Base-by-base conservation (phyloP, 352 stramenopile genomes). In the Peronospora destructor region DNA sequence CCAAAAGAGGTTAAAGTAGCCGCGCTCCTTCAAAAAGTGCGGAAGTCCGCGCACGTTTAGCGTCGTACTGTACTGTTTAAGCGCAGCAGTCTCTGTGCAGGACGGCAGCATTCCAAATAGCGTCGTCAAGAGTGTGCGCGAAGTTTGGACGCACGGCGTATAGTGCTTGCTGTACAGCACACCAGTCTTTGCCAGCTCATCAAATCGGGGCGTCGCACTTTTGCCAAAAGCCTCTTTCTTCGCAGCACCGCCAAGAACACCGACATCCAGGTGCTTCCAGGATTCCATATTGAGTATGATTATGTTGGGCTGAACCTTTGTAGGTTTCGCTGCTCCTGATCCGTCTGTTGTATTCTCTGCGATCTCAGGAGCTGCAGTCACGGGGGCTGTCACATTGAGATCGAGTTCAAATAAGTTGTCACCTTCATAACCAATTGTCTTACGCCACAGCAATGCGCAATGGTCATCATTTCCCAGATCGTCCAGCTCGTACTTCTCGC, bases 251-350 rank as follows among this genome's bases (percentile, higher is more conserved):
- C 73, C 76, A 0, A 87, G 57, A n/a, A 85, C 76, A 19, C 76
- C 73, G 5, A 84, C 70, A 42, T 88, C 74, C n/a, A 84, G 43
- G 28, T 74, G 66, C 2, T 74, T 67, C 71, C 71, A 88, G 8
- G 73, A 85, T 43, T 84, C 76, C 68, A 88, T 84, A 34, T 85
- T 84, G 50, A 87, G 63, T 23, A 88, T 59, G 40, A 87, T 82
- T 16, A 87, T 80, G 45, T 87, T 87, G 1, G 76, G 76, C 19
- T 56, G 50, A 17, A 40, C 49, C 35, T 52, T 56, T 3, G 16
- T 51, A 8, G 35, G 13, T 16, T 59, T 58, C 12, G 41, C 38
- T 35, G 33, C 19, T 44, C 44, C 40, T 13, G 46, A 52, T 26
- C 32, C 21, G 41, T 17, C 13, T 4, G 39, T 59, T n/a, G 39